Base-by-base conservation (phyloP, 192 early-diverging fungal genomes). In the Gryganskiella cystojenkinii region DNA sequence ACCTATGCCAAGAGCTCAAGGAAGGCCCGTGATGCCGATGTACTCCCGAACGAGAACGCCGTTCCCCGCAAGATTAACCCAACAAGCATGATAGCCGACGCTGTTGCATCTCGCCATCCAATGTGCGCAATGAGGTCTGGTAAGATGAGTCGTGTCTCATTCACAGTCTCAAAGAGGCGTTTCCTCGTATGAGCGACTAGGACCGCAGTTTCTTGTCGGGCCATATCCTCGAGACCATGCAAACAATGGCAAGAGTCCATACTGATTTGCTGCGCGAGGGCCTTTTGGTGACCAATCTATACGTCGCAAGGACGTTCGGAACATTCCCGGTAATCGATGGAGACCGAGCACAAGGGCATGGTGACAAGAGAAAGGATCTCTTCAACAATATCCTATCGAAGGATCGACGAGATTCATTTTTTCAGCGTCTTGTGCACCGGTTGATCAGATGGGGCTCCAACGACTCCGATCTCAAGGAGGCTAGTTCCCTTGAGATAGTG, bases 201-300 rank as follows among this genome's bases (percentile, higher is more conserved):
- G 52, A 55, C 40, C 63, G 52, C 14, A 55, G 33, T 52, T 52
- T 65, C 63, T 45, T 65, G 55, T 55, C 52, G 35, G 63, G 52
- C 27, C 52, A 65, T 65, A 28, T 65, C 63, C 63, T 65, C 52
- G 52, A 55, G 34, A 65, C 63, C 52, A 31, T 65, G 24, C 51
- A 44, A 43, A 65, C 63, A 15, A 65, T 65, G 63, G 63, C 63
- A 65, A 65, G 63, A 65, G 63, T 65, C 49, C 50, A 65, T 65
- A 55, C 63, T 65, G 63, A 65, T 55, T 65, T 65, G 52, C n/a
- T 65, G 52, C 63, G 63, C 8, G 63, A 65, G 52, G 63, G 63
- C 52, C 63, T 65, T 15, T 44, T 65, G 63, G 63, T 43, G 50
- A 65, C 63, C 50, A 55, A 55, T 42, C 63, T 65, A 50, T 65